Percentiles rank a stretch among this genome's conserved stretches.
Conservation (phyloP, 805 yeast genomes). For the Novakomyces olei region DNA sequence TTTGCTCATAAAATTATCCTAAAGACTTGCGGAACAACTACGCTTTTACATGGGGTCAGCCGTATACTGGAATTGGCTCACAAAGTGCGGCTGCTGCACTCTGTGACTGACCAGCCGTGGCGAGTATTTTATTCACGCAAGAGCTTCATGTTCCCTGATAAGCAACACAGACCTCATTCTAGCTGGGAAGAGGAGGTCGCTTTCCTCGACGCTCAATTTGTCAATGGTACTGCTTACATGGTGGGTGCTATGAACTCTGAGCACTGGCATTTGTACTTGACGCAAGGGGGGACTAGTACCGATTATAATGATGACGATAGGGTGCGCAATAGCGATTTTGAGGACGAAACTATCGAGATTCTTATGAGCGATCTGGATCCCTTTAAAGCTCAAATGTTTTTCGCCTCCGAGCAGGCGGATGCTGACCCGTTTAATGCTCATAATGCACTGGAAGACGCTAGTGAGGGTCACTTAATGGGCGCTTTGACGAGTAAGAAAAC, state of each 20-base stretch:
- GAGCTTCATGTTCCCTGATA: slow-evolving; percentile 77
- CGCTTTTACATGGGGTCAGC: slow-evolving; percentile 57
- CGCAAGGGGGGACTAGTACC: slow-evolving; percentile 1
- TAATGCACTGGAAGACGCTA: slow-evolving; percentile 21
- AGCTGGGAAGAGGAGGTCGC: slow-evolving; percentile 67
- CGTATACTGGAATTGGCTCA: slow-evolving; percentile 33
- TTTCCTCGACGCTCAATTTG: slow-evolving; percentile 43
- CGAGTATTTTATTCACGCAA: slow-evolving; percentile 77
- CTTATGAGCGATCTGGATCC: slow-evolving; percentile 70
- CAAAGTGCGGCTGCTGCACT: slow-evolving; percentile 21
- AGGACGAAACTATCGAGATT: slow-evolving; percentile 65
- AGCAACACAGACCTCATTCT: slow-evolving; percentile 58
- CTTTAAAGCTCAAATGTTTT: slow-evolving; percentile 33
- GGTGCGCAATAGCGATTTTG: slow-evolving; percentile 4
- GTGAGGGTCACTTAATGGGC: slow-evolving; percentile 62
- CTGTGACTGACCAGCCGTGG: slow-evolving; percentile 22
- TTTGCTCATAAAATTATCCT: slow-evolving; percentile 65
- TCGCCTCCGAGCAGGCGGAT: slow-evolving; percentile 15
- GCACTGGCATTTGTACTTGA: slow-evolving; percentile 54
- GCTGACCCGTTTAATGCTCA: slow-evolving; percentile 9
- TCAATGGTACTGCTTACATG: slow-evolving; percentile 39
- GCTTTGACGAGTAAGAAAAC: slow-evolving; percentile 39
- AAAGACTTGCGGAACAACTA: slow-evolving; percentile 93
- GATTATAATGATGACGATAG: neutral
- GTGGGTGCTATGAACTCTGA: slow-evolving; percentile 65